A percentile compares a stretch with the other conserved stretches of the same genome.
These are phyloP conservation scores for Skeletonema marinoi DNA, from an alignment of 108 stramenopile genomes.

Conservation along the genomic window DNA sequence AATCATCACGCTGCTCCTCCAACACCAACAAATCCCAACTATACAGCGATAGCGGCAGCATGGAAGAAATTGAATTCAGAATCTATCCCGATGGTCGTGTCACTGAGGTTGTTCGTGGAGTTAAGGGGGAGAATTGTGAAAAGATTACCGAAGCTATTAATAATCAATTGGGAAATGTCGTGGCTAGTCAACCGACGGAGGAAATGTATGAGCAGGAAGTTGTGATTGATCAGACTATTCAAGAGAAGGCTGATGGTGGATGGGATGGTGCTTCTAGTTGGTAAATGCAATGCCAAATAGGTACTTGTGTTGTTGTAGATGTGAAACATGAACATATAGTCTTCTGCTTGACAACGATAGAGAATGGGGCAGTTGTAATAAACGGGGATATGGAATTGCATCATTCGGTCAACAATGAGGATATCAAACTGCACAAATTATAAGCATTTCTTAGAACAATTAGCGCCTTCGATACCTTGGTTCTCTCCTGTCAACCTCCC, in stretches of 20 bases:
- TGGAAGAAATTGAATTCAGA: constrained; percentile 82
- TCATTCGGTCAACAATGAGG: not conserved
- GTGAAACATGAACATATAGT: not conserved
- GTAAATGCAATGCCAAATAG: constrained; percentile 12
- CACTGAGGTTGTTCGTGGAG: constrained; percentile 80
- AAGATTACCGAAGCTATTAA: constrained; percentile 78
- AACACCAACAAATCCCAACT: not conserved
- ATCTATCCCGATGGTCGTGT: constrained; percentile 87
- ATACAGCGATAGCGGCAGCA: constrained; percentile 27
- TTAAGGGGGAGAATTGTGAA: constrained; percentile 77
- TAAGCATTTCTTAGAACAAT: not conserved
- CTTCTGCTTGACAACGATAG: not conserved
- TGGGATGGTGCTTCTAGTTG: constrained; percentile 51
- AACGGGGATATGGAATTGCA: not conserved
- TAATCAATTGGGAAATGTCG: constrained; percentile 69
- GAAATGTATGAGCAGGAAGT: constrained; percentile 83
- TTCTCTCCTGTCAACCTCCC: not conserved
- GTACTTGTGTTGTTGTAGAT: not conserved
- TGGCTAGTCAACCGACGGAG: constrained; percentile 70
- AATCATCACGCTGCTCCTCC: not conserved
- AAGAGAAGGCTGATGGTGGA: constrained; percentile 39
- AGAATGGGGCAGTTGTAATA: not conserved
- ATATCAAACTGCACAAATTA: not conserved
- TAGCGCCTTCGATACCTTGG: not conserved
- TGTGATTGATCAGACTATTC: constrained; percentile 57